A percentile compares a stretch with the other conserved stretches of the same genome.
Conservation (phyloP, 1,284 basidiomycete species). For the Lignosus rhinocerotis region DNA sequence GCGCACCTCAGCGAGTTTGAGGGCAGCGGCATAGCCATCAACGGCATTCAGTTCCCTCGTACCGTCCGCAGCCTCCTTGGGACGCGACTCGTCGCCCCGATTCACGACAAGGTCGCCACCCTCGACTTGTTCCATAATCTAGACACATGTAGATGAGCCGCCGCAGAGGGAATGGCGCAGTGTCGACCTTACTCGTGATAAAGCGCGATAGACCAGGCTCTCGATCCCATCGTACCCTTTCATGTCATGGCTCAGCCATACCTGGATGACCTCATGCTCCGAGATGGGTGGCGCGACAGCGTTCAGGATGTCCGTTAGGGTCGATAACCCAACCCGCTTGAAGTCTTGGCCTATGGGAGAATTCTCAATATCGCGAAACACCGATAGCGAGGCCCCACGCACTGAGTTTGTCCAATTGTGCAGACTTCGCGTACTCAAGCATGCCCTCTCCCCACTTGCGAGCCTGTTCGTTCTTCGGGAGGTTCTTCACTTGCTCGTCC, state of each 20-base stretch:
- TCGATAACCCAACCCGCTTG: slow-evolving; percentile 82
- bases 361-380: not conserved
- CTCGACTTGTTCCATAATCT: slow-evolving; percentile 94
- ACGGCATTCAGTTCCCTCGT: slow-evolving; percentile 79
- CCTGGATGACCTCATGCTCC: slow-evolving; percentile 95
- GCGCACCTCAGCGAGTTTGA: slow-evolving; percentile 76
- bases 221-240: slow-evolving; percentile 94
- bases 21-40: slow-evolving; percentile 81
- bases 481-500: slow-evolving; percentile 84
- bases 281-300: slow-evolving; percentile 98
- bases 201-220: slow-evolving; percentile 88
- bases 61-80: slow-evolving; percentile 51
- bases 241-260: slow-evolving; percentile 97
- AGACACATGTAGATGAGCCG: slow-evolving; percentile 13
- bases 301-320: slow-evolving; percentile 89
- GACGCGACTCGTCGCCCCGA: slow-evolving; percentile 73
- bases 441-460: slow-evolving; percentile 70
- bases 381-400: slow-evolving; percentile 22
- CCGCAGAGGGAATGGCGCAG: slow-evolving; percentile 1
- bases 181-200: slow-evolving; percentile 63
- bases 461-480: slow-evolving; percentile 81
- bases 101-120: slow-evolving; percentile 91
- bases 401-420: slow-evolving; percentile 85
- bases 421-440: slow-evolving; percentile 42
- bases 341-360: slow-evolving; percentile 75